A percentile compares a stretch with the other conserved stretches of the same genome.
phyloP scores from a whole-genome alignment of 169 alveolate genomes.

The Cryptosporidium felis region DNA sequence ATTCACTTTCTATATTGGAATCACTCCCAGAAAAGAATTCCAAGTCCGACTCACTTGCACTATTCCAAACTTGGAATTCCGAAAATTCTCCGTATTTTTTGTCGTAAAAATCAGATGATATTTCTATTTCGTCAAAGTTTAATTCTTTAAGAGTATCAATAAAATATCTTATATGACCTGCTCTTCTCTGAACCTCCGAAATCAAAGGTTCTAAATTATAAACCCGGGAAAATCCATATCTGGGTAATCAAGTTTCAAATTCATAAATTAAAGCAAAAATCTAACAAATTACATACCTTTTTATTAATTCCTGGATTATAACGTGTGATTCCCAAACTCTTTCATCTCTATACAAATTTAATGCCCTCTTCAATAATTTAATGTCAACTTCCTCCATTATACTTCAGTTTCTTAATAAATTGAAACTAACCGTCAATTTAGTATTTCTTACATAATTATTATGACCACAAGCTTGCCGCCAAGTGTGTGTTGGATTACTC shows the following conservation, averaged over 20 bases:
- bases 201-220: slow-evolving; percentile 2
- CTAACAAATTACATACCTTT: slow-evolving; percentile 22
- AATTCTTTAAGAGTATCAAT: neutral
- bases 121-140: slow-evolving; percentile 2
- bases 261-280: neutral
- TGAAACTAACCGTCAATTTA: neutral
- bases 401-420: neutral
- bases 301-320: slow-evolving; percentile 12
- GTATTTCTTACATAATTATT: neutral
- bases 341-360: slow-evolving; percentile 26
- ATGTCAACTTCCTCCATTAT: neutral
- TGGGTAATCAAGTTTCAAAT: neutral
- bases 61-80: neutral
- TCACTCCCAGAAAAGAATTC: neutral
- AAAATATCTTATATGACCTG: slow-evolving; percentile 37
- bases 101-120: slow-evolving; percentile 9
- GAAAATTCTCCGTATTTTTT: neutral
- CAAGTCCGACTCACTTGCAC: neutral
- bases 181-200: slow-evolving; percentile 60
- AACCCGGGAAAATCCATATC: slow-evolving; percentile 23
- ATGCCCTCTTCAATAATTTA: neutral
- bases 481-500: slow-evolving; percentile 11
- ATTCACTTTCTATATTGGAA: neutral
- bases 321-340: slow-evolving; percentile 59
- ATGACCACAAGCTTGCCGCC: slow-evolving; percentile 3